A percentile compares a stretch with the other conserved stretches of the same genome.
These are phyloP conservation scores for Aspergillus baeticus DNA, from an alignment of 495 filamentous ascomycete species.

Conservation along the genomic window DNA sequence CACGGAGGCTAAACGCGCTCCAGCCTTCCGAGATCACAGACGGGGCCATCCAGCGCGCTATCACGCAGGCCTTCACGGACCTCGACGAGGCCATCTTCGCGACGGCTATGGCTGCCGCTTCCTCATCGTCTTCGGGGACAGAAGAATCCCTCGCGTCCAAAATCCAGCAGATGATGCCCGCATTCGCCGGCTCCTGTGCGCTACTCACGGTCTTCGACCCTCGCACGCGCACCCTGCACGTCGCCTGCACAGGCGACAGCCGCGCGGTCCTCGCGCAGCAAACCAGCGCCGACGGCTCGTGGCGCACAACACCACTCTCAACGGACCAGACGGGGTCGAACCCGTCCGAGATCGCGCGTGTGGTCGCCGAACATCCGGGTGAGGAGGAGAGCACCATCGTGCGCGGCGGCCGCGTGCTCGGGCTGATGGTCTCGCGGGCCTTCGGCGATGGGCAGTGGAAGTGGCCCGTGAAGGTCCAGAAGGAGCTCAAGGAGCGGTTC, in stretches of 20 bases:
- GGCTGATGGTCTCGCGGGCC: constrained; percentile 54
- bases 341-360: constrained; percentile 45
- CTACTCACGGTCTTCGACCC: constrained; percentile 57
- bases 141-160: constrained; percentile 28
- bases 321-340: constrained; percentile 60
- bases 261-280: constrained; percentile 59
- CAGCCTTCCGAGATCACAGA: constrained; percentile 22
- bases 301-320: constrained; percentile 51
- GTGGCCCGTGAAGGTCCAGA: constrained; percentile 50
- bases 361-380: constrained; percentile 56
- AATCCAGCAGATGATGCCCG: constrained; percentile 38
- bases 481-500: constrained; percentile 42
- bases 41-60: constrained; percentile 32
- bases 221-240: constrained; percentile 44
- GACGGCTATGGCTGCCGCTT: constrained; percentile 35
- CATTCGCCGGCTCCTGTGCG: constrained; percentile 58
- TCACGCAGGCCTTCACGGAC: constrained; percentile 45
- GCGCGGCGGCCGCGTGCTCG: constrained; percentile 54
- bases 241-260: constrained; percentile 60
- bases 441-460: constrained; percentile 68
- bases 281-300: constrained; percentile 40
- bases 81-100: constrained; percentile 47
- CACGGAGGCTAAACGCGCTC: constrained; percentile 27
- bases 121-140: constrained; percentile 20
- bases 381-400: constrained; percentile 56